Evolutionary conservation across 2,329 filamentous ascomycete species (phyloP).

Genomic region (Hymenoscyphus fructigenus): DNA sequence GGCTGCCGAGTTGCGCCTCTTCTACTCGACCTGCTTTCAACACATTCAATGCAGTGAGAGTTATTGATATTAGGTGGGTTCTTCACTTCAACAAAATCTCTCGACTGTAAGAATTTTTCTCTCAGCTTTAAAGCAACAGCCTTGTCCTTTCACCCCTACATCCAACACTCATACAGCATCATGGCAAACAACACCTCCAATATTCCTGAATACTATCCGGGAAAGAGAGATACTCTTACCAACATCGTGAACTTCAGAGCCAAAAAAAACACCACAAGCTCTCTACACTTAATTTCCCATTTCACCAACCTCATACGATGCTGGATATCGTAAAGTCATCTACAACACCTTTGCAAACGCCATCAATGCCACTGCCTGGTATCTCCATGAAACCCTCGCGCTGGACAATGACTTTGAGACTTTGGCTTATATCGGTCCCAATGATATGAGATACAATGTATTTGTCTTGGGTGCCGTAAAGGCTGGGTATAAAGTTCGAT

Average conservation of each 20-base stretch:
- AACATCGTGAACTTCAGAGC: conserved; percentile 12
- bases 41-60: not conserved
- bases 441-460: conserved; percentile 12
- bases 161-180: not conserved
- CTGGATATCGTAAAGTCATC: conserved; percentile 21
- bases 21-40: not conserved
- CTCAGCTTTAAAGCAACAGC: not conserved
- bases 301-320: conserved; percentile 15
- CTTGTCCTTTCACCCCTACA: not conserved
- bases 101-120: too few species aligned
- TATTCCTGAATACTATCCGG: not conserved
- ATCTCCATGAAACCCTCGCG: conserved; percentile 18
- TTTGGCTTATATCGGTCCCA: conserved; percentile 44
- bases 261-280: conserved; percentile 9
- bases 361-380: conserved; percentile 27
- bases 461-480: conserved; percentile 13
- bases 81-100: not conserved
- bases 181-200: not conserved
- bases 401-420: conserved; percentile 37
- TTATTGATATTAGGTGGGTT: not conserved
- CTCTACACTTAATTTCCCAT: conserved; percentile 19
- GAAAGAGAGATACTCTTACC: not conserved
- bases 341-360: conserved; percentile 25
- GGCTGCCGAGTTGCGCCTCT: not conserved
- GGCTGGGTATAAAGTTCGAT: conserved; percentile 12